phyloP scores from a whole-genome alignment of 331 rosid species.

The Telfairia occidentalis region DNA sequence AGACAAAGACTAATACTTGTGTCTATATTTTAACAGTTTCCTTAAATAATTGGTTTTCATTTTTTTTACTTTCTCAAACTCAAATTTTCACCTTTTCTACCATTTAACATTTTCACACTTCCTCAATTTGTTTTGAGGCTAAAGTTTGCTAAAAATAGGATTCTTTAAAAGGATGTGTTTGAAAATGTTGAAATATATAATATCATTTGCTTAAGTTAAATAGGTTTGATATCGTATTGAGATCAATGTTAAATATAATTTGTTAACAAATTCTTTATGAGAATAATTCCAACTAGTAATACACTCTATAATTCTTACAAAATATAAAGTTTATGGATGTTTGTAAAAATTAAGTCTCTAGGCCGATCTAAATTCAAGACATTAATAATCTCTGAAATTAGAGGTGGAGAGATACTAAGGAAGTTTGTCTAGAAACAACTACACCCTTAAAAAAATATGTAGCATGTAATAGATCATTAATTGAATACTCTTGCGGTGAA shows the following conservation, averaged over 20 bases:
- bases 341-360: too few species aligned
- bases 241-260: neutral
- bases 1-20: constrained; percentile 5
- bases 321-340: too few species aligned
- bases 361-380: too few species aligned
- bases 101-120: neutral
- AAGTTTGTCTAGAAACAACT: too few species aligned
- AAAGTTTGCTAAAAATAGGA: neutral
- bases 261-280: too few species aligned
- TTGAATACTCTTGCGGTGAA: too few species aligned
- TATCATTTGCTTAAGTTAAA: neutral
- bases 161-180: neutral
- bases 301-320: too few species aligned
- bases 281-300: too few species aligned
- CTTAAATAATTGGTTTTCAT: neutral
- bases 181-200: neutral
- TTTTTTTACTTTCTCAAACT: neutral
- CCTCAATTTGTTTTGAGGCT: neutral
- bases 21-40: constrained; percentile 2
- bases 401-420: too few species aligned
- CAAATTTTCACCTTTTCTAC: neutral
- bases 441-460: too few species aligned
- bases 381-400: too few species aligned
- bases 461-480: too few species aligned
- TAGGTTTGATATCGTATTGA: neutral